A percentile compares a stretch with the other conserved stretches of the same genome.
phyloP scores from a whole-genome alignment of 495 filamentous ascomycete genomes.

The Entonaema liquescens region DNA sequence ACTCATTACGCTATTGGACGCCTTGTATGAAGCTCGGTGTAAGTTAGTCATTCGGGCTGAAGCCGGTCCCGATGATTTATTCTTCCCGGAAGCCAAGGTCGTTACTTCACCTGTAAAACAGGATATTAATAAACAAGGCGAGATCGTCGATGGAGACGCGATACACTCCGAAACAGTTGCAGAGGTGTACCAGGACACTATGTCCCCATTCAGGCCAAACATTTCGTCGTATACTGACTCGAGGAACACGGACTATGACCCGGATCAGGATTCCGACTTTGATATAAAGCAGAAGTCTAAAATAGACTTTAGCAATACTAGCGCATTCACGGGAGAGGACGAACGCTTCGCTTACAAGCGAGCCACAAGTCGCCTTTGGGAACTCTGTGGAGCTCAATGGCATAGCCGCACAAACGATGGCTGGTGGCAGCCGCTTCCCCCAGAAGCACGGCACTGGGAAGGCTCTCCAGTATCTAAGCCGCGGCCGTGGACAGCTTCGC shows the following conservation, averaged over 20 bases:
- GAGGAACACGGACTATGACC: slow-evolving; percentile 51
- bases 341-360: slow-evolving; percentile 77
- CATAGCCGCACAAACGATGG: slow-evolving; percentile 60
- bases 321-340: slow-evolving; percentile 74
- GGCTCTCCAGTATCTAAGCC: slow-evolving; percentile 40
- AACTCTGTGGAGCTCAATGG: slow-evolving; percentile 72
- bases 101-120: neutral
- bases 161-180: slow-evolving; percentile 73
- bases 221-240: slow-evolving; percentile 63
- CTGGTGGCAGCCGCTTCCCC: slow-evolving; percentile 72
- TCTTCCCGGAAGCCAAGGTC: slow-evolving; percentile 67
- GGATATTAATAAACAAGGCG: slow-evolving; percentile 18
- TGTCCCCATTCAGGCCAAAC: slow-evolving; percentile 76
- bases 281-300: slow-evolving; percentile 42
- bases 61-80: slow-evolving; percentile 69
- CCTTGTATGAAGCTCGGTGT: slow-evolving; percentile 74
- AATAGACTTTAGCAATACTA: slow-evolving; percentile 63
- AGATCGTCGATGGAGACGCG: slow-evolving; percentile 55
- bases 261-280: slow-evolving; percentile 60
- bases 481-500: neutral
- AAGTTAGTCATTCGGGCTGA: slow-evolving; percentile 67
- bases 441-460: slow-evolving; percentile 68
- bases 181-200: slow-evolving; percentile 74
- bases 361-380: slow-evolving; percentile 72
- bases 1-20: slow-evolving; percentile 76